Evolutionary conservation across 2,329 filamentous ascomycete genomes (phyloP).

Genomic region (Diaporthe ampelina): DNA sequence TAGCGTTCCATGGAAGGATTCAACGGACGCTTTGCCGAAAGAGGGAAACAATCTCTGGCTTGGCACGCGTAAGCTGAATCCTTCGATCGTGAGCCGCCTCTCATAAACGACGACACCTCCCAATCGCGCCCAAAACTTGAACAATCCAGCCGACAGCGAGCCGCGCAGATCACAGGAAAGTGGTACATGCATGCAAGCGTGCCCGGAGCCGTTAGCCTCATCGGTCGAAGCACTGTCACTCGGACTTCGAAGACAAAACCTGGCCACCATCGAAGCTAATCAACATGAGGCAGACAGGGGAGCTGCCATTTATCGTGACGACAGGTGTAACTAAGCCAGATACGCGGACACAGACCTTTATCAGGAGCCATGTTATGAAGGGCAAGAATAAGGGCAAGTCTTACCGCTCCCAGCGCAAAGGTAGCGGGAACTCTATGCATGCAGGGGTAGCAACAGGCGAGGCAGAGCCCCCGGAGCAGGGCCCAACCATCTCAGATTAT

Average conservation of each 20-base stretch:
- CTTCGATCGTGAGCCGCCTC: neutral
- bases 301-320: slow-evolving; percentile 50
- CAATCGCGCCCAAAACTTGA: neutral
- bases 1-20: no score
- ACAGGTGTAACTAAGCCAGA: slow-evolving; percentile 48
- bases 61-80: neutral
- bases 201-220: neutral
- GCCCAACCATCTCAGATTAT: neutral
- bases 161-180: neutral
- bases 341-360: slow-evolving; percentile 51
- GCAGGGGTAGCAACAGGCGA: slow-evolving; percentile 22
- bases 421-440: neutral
- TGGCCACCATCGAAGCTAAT: neutral
- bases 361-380: slow-evolving; percentile 58
- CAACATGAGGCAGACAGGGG: slow-evolving; percentile 5
- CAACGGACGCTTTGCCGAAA: slow-evolving; percentile 11
- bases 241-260: neutral
- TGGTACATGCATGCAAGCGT: neutral
- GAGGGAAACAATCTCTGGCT: slow-evolving; percentile 34
- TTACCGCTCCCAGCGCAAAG: slow-evolving; percentile 32
- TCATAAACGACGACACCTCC: neutral
- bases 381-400: slow-evolving; percentile 55
- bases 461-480: neutral
- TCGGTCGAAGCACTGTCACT: neutral
- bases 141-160: neutral